Base-by-base conservation (phyloP, 176 grass and related monocot genomes). In the Eragrostis curvula region DNA sequence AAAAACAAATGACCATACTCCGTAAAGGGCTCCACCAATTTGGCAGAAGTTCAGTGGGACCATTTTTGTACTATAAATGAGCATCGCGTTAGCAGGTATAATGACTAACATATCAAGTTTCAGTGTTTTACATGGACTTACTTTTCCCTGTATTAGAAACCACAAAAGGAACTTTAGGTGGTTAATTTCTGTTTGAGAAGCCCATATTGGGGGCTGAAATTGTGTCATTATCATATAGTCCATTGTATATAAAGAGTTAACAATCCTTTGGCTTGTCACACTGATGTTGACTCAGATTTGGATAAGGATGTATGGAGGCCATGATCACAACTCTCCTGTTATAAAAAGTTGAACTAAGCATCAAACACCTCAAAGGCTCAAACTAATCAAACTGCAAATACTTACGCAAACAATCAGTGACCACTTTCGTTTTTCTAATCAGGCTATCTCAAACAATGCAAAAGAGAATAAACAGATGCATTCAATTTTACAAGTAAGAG, bases 261-360 rank as follows among this genome's bases (percentile, higher is more conserved):
- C 36, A 3, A 32, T 20, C 49, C 42, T 24, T 29, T 45, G 12
- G 5, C 36, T 25, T 12, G 9, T 50, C 62, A 32, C 23, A 53
- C 69, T 63, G 24, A 70, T 82, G 9, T 8, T 77, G 43, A 60
- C 36, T 29, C 47, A 64, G 64, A 56, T n/a, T 70, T 71, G 56
- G 65, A 83, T 87, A 77, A 87, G 44, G 52, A 71, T 0, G 27
- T 29, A 65, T 24, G 47, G 12, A 11, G 6, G 20, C 20, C 16
- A 62, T 66, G 12, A 30, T 49, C 44, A 41, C 44, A 53, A 23
- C 71, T 62, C 12, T 9, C 58, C 8, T 86, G 39, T 39, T 64
- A 40, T 10, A 4, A 61, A 74, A 81, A 51, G 63, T 44, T 51
- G 43, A 82, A 59, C 62, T 12, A 47, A 25, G 11, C 67, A 7